A percentile compares a stretch with the other conserved stretches of the same genome.
Conservation (phyloP, 2,329 filamentous ascomycete species). For the Calonectria hawksworthii region DNA sequence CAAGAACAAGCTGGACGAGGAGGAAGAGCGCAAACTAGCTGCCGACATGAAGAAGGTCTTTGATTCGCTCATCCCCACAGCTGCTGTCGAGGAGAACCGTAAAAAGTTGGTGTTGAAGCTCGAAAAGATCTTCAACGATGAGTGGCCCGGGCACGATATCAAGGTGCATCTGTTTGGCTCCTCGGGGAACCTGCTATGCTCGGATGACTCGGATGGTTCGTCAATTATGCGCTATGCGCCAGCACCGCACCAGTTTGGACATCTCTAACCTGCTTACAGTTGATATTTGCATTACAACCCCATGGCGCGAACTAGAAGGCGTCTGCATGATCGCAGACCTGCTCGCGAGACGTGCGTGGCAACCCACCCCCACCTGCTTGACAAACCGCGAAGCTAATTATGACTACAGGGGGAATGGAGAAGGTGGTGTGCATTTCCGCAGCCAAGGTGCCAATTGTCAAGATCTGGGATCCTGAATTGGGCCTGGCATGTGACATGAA, state of each 20-base stretch:
- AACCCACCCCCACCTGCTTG: not conserved
- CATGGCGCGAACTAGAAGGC: slow-evolving; percentile 87
- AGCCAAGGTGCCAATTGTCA: slow-evolving; percentile 98
- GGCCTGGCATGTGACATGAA: slow-evolving; percentile 96
- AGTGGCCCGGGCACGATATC: slow-evolving; percentile 94
- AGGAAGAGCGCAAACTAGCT: slow-evolving; percentile 82
- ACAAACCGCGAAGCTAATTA: slow-evolving; percentile 50
- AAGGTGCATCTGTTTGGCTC: slow-evolving; percentile 97
- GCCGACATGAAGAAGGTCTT: slow-evolving; percentile 90
- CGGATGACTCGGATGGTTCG: slow-evolving; percentile 94
- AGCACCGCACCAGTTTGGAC: not conserved
- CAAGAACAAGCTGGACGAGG: slow-evolving; percentile 77
- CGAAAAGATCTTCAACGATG: slow-evolving; percentile 86
- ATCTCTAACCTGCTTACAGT: slow-evolving; percentile 66
- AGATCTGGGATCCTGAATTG: slow-evolving; percentile 97
- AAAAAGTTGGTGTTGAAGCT: slow-evolving; percentile 86
- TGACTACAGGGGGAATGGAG: slow-evolving; percentile 88
- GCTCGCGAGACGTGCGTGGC: slow-evolving; percentile 81
- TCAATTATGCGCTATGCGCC: slow-evolving; percentile 34
- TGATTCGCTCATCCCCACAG: slow-evolving; percentile 84
- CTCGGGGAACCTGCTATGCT: slow-evolving; percentile 94
- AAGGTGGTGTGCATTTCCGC: slow-evolving; percentile 94
- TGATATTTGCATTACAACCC: slow-evolving; percentile 96
- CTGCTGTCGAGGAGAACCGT: slow-evolving; percentile 82
- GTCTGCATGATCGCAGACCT: slow-evolving; percentile 93